Evolutionary conservation across 352 stramenopile species (phyloP), one percentile per base, ranked within the genome.

Genomic region (Phytophthora multivora): DNA sequence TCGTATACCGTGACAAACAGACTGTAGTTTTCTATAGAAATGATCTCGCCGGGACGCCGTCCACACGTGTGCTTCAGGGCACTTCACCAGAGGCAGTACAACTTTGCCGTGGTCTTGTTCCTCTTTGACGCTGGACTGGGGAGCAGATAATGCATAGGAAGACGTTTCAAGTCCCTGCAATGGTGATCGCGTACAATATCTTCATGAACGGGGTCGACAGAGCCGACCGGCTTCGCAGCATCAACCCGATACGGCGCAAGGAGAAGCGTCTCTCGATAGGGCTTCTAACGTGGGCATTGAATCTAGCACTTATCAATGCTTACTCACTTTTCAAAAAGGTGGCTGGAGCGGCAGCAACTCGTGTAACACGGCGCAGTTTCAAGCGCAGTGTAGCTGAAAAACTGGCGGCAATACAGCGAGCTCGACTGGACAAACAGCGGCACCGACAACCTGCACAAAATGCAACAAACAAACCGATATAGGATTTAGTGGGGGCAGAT

Each of bases 201-300:
- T 51, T 56, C 16, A 63, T 63, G 55, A 63, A 62, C 15, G 36
- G 25, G 0, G 45, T 57, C n/a, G 55, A 63, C 8, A 18, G 55
- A 11, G 55, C 57, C 0, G 55, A 57, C 12, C 55, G 57, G 13
- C 19, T 56, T 0, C 11, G 55, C 3, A 63, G 46, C 18, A 63
- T 46, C 0, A 57, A 63, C 8, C 56, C 47, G 2, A 63, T 46
- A 5, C 57, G 57, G 21, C 48, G 48, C 0, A 12, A 65, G 48
- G 43, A 23, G 31, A 59, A 18, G 4, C 12, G 39, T 2, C 23
- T 52, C 0, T 52, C 28, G 0, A 48, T 64, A 19, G 58, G 19
- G 25, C 45, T 58, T 5, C n/a, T 64, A 4, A 58, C 56, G 0
- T 64, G 47, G 47, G 38, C 30, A 10, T 7, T 64, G 0, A 30